Base-by-base conservation (phyloP, 2,329 filamentous ascomycete species). In the Ampelomyces quisqualis region DNA sequence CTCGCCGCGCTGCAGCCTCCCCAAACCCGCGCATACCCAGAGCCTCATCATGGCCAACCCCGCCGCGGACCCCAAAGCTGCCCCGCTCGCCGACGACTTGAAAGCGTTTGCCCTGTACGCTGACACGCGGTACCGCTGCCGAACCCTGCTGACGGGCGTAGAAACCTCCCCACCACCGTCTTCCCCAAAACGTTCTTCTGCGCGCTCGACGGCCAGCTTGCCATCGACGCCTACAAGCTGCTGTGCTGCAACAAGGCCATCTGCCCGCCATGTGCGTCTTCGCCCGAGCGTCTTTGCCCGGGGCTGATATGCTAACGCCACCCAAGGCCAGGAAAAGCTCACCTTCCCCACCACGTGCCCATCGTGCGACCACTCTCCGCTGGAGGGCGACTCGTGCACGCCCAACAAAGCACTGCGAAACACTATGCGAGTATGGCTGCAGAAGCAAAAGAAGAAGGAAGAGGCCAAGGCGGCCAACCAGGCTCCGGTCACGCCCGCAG, bases 161-260 rank as follows among this genome's bases (percentile, higher is more conserved):
- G 89, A 67, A 85, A 86, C 34, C 77, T 95, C 45, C 75, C 81
- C 14, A 81, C 86, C 52, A 88, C 91, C 58, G 88, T 93, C 49
- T 90, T 96, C 43, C 93, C 93, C n/a, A 89, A 90, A 61, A 96
- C 95, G 76, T 79, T 98, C 51, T 86, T 90, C 70, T 98, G 93
- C 75, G 89, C 89, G 37, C 88, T 89, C 57, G 98, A 93, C 72
- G 93, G 86, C 73, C 90, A 88, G 68, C 77, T 97, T 43, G 90
- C 90, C 20, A 76, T 95, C 51, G 94, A 96, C 66, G 88, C 91
- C 7, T 95, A 89, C 67, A 87, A 90, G 50, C 77, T 96, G 19
- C 88, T 90, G 1, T 98, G 93, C 71, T 98, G 93, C 69, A 93
- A 96, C 63, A 91, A 95, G 65, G 85, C 87, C 27, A 95, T 97